A percentile compares a stretch with the other conserved stretches of the same genome.
These are phyloP conservation scores for Pelomyxa schiedti DNA, from an alignment of 78 protist species.

Conservation along the genomic window DNA sequence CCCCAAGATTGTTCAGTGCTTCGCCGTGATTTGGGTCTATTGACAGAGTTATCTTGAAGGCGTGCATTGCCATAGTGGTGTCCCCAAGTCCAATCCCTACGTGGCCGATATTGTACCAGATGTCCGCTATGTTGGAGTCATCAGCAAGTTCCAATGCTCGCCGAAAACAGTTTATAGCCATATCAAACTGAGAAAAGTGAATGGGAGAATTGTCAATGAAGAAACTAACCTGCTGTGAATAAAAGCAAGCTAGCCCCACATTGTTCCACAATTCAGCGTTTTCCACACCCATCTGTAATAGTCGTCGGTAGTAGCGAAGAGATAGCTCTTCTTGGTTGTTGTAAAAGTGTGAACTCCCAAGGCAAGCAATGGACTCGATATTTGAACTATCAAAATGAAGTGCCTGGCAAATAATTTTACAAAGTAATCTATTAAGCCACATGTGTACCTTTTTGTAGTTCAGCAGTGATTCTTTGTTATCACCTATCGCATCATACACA, in stretches of 20 bases:
- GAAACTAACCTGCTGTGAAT: slow-evolving; percentile 26
- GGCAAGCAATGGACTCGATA: slow-evolving; percentile 68
- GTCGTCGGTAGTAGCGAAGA: slow-evolving; percentile 37
- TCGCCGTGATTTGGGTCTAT: slow-evolving; percentile 37
- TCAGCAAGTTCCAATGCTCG: slow-evolving; percentile 50
- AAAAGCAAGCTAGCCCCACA: slow-evolving; percentile 66
- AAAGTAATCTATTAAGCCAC: neutral
- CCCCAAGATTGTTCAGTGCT: slow-evolving; percentile 39
- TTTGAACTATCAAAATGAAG: slow-evolving; percentile 14
- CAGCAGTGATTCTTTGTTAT: slow-evolving; percentile 1
- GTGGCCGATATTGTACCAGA: slow-evolving; percentile 73
- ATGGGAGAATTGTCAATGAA: neutral
- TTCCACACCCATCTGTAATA: slow-evolving; percentile 56
- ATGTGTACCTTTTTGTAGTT: slow-evolving; percentile 8
- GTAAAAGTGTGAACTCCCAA: slow-evolving; percentile 63
- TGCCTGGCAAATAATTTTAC: neutral
- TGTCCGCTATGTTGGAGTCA: slow-evolving; percentile 42
- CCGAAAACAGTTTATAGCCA: slow-evolving; percentile 56
- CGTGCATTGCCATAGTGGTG: slow-evolving; percentile 62
- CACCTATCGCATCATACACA: slow-evolving; percentile 34
- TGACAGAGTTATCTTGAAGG: slow-evolving; percentile 36
- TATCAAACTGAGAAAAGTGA: slow-evolving; percentile 42
- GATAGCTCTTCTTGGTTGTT: slow-evolving; percentile 63
- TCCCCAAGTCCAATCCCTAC: slow-evolving; percentile 75
- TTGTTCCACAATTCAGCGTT: slow-evolving; percentile 64